Evolutionary conservation across 2,329 filamentous ascomycete species (phyloP).

Genomic region (Arthrobotrys megalospora): DNA sequence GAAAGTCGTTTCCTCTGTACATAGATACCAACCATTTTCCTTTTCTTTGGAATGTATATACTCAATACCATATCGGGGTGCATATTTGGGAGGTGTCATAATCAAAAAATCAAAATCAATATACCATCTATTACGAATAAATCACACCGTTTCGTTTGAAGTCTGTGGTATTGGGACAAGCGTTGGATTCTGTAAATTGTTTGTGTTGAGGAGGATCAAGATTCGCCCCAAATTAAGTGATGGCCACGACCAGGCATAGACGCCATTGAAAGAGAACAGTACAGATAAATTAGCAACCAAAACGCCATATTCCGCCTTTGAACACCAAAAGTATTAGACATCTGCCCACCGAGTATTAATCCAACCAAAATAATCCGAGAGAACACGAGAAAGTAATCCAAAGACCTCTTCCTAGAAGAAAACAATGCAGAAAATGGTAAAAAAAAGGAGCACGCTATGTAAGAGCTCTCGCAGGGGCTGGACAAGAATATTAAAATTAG

Average conservation of each 20-base stretch:
- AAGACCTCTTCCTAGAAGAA: background rate
- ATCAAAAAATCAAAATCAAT: background rate
- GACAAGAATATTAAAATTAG: constrained; percentile 32
- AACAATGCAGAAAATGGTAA: background rate
- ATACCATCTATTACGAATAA: background rate
- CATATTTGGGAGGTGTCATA: constrained; percentile 6
- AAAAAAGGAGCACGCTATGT: background rate
- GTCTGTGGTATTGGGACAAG: background rate
- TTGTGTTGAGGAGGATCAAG: background rate
- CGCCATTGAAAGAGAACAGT: background rate
- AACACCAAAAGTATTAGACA: constrained; percentile 29
- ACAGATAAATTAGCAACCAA: constrained; percentile 5
- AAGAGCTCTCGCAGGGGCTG: background rate
- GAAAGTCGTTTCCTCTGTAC: constrained; percentile 13
- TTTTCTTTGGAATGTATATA: constrained; percentile 22
- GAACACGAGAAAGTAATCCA: background rate
- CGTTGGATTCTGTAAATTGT: background rate
- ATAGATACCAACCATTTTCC: constrained; percentile 16
- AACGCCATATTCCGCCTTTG: constrained; percentile 5
- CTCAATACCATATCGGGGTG: constrained; percentile 22
- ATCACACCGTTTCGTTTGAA: background rate
- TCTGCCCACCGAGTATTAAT: background rate
- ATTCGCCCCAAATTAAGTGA: background rate
- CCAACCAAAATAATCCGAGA: constrained; percentile 5
- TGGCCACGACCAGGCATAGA: background rate